Conservation (phyloP, 352 stramenopile genomes). For the Pythium angustatum region DNA sequence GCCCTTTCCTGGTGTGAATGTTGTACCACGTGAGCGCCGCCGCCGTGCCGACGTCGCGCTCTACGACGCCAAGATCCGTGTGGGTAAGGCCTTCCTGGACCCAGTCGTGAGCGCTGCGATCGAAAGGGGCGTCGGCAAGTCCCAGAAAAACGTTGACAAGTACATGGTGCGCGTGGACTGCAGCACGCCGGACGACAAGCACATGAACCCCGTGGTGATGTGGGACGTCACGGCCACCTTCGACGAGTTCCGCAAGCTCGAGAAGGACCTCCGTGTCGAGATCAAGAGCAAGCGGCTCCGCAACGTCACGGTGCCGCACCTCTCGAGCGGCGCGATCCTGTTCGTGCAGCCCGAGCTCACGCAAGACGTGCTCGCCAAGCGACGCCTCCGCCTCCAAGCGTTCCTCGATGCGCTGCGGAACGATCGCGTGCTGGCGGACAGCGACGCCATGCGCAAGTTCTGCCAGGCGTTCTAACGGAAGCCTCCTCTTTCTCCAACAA, state of each 20-base stretch:
- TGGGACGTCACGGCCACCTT: conserved; percentile 83
- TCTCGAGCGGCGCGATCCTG: conserved; percentile 63
- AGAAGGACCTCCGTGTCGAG: conserved; percentile 68
- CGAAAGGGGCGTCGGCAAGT: conserved; percentile 13
- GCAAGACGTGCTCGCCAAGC: conserved; percentile 64
- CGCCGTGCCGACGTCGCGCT: conserved; percentile 57
- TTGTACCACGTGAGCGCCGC: conserved; percentile 52
- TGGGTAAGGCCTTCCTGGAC: conserved; percentile 77
- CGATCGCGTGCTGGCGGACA: conserved; percentile 46
- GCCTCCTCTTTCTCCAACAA: not conserved
- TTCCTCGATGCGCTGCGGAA: conserved; percentile 59
- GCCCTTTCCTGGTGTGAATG: conserved; percentile 50
- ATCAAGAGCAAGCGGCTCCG: conserved; percentile 54
- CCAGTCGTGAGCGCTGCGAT: conserved; percentile 13
- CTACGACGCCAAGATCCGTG: conserved; percentile 55
- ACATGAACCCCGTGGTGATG: conserved; percentile 86
- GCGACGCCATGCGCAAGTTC: conserved; percentile 66
- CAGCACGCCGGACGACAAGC: conserved; percentile 53
- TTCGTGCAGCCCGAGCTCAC: conserved; percentile 73
- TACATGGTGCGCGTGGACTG: conserved; percentile 83
- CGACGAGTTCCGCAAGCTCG: conserved; percentile 72
- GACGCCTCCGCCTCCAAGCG: conserved; percentile 53
- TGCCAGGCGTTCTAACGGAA: conserved; percentile 68
- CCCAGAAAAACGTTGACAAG: conserved; percentile 50
- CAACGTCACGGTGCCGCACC: conserved; percentile 53